Base-by-base conservation (phyloP, 306 rosid genomes). In the Fagus crenata region DNA sequence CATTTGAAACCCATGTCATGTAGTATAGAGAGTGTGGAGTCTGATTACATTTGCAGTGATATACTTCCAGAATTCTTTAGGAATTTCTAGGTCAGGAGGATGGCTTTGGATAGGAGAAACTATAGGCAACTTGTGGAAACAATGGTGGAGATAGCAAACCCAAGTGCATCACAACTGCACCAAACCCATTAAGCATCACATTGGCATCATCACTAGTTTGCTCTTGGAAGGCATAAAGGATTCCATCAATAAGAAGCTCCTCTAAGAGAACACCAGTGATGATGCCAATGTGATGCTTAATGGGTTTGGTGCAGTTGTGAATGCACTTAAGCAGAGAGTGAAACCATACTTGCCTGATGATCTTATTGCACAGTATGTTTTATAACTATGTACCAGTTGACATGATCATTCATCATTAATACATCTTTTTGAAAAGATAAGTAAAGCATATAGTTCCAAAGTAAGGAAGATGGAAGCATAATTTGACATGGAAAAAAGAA, bases 121-220 rank as follows among this genome's bases (percentile, higher is more conserved):
- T 93, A 92, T 76, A 92, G 85, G 85, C 98, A 92, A 76, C 94
- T 94, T 53, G 98, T 92, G 81, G 98, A 94, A 56, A 94, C 97
- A 3, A 94, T 96, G 14, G 98, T 94, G 8, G 98, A 93, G 84
- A 94, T 94, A 73, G 98, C 98, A 12, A 94, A 94, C 84, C 98
- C 98, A 40, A 94, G 96, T n/a, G 98, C 82, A 81, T 94, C 41
- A 94, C 96, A 73, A 94, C 98, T 0, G 97, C 98, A 14, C 97
- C 98, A 49, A 94, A 94, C 67, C 98, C 96, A 37, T 94, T 94
- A 82, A 92, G 97, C 98, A 93, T 93, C 61, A 93, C 98, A 77
- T 93, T 93, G 37, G 98, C 97, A 84, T 93, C 98, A 69, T 93
- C 98, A 63, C 98, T 93, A 74, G 98, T 93, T 88, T 93, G 98